Evolutionary conservation across 129 eudicot species (phyloP), one percentile per base, ranked within the genome.

Genomic region (Arctium minus): DNA sequence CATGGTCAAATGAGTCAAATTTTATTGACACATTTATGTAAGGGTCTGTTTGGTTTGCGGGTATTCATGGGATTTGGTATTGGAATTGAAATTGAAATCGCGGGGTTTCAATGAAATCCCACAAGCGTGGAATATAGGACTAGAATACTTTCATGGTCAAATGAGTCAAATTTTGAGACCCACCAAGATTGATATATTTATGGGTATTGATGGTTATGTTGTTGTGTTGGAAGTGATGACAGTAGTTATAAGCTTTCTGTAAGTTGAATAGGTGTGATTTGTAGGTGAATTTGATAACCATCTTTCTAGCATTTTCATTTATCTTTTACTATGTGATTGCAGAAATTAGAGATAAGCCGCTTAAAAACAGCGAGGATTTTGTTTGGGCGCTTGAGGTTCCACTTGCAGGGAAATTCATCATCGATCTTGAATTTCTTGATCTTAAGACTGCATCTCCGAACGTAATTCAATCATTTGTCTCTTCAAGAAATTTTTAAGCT

Each of bases 371-470:
- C 76, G 99, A 93, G 68, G 98, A 90, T 87, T 96, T 96, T 56
- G 88, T 93, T 75, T 96, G 99, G 99, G 88, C 93, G 9, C 84
- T 96, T 74, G 97, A 96, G 78, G 90, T 88, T 69, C 99, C 96
- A 1, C 84, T 92, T 62, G 86, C 93, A 1, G 99, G 98, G 53
- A 96, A 89, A 76, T 89, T 96, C 87, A 93, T 96, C 86, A 93
- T 96, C 37, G 99, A 93, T 83, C 92, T 96, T 80, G 99, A 96
- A 78, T 96, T 96, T 83, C 94, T 92, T 82, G 99, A 96, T 88
- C 83, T 96, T 39, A 96, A 96, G 88, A 86, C 80, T 50, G 88
- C 92, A 44, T 85, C 97, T 73, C 85, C 89, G 40, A 86, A 88
- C 60, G 99, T 95, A 93, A 73, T 72, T 73, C 48, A 7, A 48